Conservation (phyloP, 2,329 filamentous ascomycete species). For the Tolypocladium sp. region DNA sequence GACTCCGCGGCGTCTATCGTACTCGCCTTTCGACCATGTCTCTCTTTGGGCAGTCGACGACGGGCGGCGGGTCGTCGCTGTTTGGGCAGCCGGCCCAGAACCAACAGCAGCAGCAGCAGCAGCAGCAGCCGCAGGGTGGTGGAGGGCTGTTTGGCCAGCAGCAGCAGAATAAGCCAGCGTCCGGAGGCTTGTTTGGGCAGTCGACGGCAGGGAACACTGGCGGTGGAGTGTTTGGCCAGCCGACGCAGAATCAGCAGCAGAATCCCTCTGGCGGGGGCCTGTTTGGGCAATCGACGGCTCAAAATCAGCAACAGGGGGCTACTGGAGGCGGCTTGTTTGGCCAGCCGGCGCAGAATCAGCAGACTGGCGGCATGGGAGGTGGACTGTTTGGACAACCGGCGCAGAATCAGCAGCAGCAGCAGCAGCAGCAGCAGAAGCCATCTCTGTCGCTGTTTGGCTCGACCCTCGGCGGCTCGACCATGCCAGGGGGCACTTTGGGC, state of each 20-base stretch:
- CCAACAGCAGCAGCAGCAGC: slow-evolving; percentile 11
- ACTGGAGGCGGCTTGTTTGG: slow-evolving; percentile 24
- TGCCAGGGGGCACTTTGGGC: slow-evolving; percentile 17
- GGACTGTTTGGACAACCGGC: slow-evolving; percentile 6
- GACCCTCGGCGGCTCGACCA: slow-evolving; percentile 18
- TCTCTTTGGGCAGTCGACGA: slow-evolving; percentile 21
- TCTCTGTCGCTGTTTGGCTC: slow-evolving; percentile 12
- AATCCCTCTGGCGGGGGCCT: slow-evolving; percentile 3
- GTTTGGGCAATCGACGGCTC: slow-evolving; percentile 15
- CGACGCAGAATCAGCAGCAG: slow-evolving; percentile 10
- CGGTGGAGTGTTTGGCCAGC: slow-evolving; percentile 12
- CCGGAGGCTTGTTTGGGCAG: slow-evolving; percentile 7
- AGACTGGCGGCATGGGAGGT: slow-evolving; percentile 2
- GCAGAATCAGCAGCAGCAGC: slow-evolving; percentile 9
- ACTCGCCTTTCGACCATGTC: slow-evolving; percentile 15
- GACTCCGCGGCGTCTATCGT: background rate
- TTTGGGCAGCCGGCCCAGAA: slow-evolving; percentile 10
- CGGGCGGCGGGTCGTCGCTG: slow-evolving; percentile 11
- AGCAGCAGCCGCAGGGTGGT: slow-evolving; percentile 10
- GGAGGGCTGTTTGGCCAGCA: slow-evolving; percentile 24
- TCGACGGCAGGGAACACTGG: slow-evolving; percentile 4
- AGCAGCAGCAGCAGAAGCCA: slow-evolving; percentile 11
- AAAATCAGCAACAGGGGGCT: slow-evolving; percentile 9
- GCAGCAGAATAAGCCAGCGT: slow-evolving; percentile 7
- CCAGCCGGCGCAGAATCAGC: slow-evolving; percentile 12